Evolutionary conservation across 768 basidiomycete genomes (phyloP).

Genomic region (Melanogaster broomeanus): DNA sequence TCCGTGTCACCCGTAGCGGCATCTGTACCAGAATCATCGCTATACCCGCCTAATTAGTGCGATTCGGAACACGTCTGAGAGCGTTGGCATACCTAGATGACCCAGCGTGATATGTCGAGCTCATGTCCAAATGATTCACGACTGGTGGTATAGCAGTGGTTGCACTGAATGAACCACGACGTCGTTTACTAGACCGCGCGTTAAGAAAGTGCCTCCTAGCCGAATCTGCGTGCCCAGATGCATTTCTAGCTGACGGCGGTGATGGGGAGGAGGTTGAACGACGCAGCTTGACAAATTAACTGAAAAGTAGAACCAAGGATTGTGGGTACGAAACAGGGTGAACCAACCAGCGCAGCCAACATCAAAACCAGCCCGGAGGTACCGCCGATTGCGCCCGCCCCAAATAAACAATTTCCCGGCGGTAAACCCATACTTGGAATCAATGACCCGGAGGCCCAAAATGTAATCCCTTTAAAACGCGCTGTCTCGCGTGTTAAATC

Average conservation of each 20-base stretch:
- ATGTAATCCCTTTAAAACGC: too few relatives aligned
- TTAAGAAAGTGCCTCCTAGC: slow-evolving; percentile 39
- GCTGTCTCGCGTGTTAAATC: slow-evolving; percentile 5
- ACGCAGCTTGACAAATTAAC: slow-evolving; percentile 59
- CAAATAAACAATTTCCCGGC: too few relatives aligned
- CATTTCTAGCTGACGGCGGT: slow-evolving; percentile 59
- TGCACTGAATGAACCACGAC: slow-evolving; percentile 24
- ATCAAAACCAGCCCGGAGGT: too few relatives aligned
- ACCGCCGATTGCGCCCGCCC: too few relatives aligned
- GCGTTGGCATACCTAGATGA: slow-evolving; percentile 65
- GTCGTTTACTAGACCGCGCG: slow-evolving; percentile 27
- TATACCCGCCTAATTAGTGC: slow-evolving; percentile 24
- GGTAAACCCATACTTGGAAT: slow-evolving; percentile 12
- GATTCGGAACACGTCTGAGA: not conserved
- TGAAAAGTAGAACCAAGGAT: not conserved
- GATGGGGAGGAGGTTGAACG: slow-evolving; percentile 80
- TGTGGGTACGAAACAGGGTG: not conserved
- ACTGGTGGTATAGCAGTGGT: slow-evolving; percentile 19
- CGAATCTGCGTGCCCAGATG: slow-evolving; percentile 51
- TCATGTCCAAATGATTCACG: slow-evolving; percentile 59
- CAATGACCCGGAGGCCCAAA: not conserved
- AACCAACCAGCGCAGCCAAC: not conserved
- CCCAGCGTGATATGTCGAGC: slow-evolving; percentile 85
- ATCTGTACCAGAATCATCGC: slow-evolving; percentile 52
- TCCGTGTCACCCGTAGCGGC: slow-evolving; percentile 63